Evolutionary conservation across 2,329 filamentous ascomycete species (phyloP), one percentile per base, ranked within the genome.

Genomic region (Microthyrium microscopicum): DNA sequence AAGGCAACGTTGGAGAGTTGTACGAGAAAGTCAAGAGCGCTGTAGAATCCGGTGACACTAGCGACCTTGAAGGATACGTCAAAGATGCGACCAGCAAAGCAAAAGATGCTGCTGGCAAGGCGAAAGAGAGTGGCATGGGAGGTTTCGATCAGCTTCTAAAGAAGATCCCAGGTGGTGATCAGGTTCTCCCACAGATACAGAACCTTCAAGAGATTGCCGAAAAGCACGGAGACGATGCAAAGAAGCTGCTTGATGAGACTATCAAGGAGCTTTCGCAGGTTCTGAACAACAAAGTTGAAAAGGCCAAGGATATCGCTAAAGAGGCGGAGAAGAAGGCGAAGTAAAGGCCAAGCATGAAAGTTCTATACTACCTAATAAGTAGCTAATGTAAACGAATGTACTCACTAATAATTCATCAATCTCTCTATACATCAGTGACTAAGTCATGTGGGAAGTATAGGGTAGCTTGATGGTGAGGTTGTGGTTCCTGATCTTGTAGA

Each of bases 171-270:
- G 65, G 68, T 9, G 73, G 72, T 0, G 27, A 18, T 6, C 17
- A 30, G 28, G 17, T 28, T 12, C 47, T 79, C 22, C 62, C 69
- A 22, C 77, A 80, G 54, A 49, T 83, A 34, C 59, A 70, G 45
- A 64, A 78, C 44, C 52, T 84, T 35, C 62, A 69, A 42, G 62
- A 77, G 40, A 60, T 77, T 11, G 73, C 72, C 0, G 61, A 75
- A 44, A 71, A 79, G 57, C 72, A 79, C 50, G 71, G 69, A 31
- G 62, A 72, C 4, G 74, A 83, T 51, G 76, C 75, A 3, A 68
- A 82, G 59, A 67, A 72, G 52, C 58, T 83, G 24, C 51, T 79
- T 33, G 72, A 73, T 54, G 73, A 78, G 48, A 76, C 53, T 4
- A 43, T 55, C 21, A 36, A 43, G 5, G 41, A 43, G 29, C 27